phyloP scores from a whole-genome alignment of 2,329 filamentous ascomycete species.

The Nemania sp. region DNA sequence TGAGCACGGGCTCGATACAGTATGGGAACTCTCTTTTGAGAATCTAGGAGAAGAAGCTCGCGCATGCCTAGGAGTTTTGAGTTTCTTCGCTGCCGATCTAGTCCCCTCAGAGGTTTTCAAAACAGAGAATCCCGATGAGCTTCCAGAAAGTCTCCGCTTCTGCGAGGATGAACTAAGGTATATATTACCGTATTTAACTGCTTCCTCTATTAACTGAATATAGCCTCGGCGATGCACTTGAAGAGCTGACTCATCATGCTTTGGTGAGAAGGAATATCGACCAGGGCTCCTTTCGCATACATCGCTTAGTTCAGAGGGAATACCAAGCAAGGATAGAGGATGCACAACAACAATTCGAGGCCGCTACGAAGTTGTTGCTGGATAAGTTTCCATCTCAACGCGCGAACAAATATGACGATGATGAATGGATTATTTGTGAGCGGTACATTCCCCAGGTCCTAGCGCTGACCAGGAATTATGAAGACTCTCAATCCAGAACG shows the following conservation, averaged over 20 bases:
- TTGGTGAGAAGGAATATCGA: background rate
- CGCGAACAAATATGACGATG: background rate
- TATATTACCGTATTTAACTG: background rate
- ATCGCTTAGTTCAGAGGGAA: background rate
- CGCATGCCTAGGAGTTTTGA: background rate
- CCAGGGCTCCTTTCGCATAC: background rate
- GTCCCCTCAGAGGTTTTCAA: background rate
- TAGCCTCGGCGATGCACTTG: background rate
- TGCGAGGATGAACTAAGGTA: background rate
- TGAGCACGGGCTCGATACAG: background rate
- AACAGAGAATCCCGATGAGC: background rate
- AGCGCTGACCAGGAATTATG: background rate
- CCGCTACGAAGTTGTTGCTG: background rate
- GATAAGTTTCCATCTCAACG: background rate
- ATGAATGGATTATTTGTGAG: background rate
- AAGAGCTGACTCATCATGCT: background rate
- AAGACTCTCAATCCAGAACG: background rate
- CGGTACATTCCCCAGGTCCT: background rate
- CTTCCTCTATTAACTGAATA: background rate
- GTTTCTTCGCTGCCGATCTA: background rate
- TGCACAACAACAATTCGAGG: background rate
- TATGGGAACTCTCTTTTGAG: background rate
- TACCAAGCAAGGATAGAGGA: background rate
- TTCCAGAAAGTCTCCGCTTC: background rate
- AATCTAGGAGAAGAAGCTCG: background rate